phyloP scores from a whole-genome alignment of 176 grass and related monocot genomes.

The Hyparrhenia diplandra region DNA sequence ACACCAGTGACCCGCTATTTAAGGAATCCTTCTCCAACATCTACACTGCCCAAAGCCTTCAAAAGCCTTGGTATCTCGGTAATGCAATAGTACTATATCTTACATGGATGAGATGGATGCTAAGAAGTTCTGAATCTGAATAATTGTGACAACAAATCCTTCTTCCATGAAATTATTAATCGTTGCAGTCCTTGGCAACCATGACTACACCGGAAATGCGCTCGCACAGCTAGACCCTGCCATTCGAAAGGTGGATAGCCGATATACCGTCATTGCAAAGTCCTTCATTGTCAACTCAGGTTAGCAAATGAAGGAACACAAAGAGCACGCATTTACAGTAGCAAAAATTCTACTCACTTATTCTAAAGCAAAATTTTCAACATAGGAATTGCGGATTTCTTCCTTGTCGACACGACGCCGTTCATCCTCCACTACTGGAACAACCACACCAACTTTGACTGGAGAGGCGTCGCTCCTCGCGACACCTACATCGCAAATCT shows the following conservation, averaged over 20 bases:
- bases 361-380: neutral
- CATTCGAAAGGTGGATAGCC: conserved; percentile 26
- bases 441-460: conserved; percentile 60
- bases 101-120: neutral
- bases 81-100: neutral
- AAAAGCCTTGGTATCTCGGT: conserved; percentile 88
- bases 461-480: conserved; percentile 73
- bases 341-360: neutral
- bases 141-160: neutral
- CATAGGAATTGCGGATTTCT: conserved; percentile 59
- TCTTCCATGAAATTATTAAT: neutral
- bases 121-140: neutral
- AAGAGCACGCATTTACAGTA: neutral
- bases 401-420: conserved; percentile 71
- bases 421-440: conserved; percentile 76
- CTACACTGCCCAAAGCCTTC: conserved; percentile 71
- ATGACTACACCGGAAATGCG: conserved; percentile 32
- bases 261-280: conserved; percentile 29
- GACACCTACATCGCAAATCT: conserved; percentile 56
- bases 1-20: conserved; percentile 51
- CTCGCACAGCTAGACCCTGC: conserved; percentile 35
- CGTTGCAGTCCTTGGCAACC: conserved; percentile 38
- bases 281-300: conserved; percentile 47
- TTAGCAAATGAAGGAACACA: neutral
- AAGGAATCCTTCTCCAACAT: conserved; percentile 68